These are phyloP conservation scores for Phanerochaete carnosa DNA, from an alignment of 768 basidiomycete species.

Conservation along the genomic window DNA sequence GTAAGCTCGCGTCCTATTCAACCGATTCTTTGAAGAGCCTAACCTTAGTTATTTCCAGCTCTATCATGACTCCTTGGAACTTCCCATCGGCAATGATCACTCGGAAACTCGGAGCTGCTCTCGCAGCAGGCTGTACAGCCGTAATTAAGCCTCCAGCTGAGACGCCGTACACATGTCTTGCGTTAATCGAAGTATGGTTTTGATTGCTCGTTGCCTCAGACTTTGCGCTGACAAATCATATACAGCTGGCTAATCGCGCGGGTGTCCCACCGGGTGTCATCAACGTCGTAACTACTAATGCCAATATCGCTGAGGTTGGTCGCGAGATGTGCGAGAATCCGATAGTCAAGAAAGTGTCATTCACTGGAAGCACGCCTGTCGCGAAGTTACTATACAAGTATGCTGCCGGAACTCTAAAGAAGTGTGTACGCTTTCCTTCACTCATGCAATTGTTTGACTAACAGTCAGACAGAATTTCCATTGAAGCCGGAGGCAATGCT, in stretches of 20 bases:
- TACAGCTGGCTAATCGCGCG: slow-evolving; percentile 78
- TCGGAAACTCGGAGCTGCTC: slow-evolving; percentile 83
- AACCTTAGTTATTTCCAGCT: slow-evolving; percentile 35
- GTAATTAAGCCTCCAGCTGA: slow-evolving; percentile 96
- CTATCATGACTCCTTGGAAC: slow-evolving; percentile 86
- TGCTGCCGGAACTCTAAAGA: slow-evolving; percentile 77
- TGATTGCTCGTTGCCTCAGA: neutral
- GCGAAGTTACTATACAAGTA: slow-evolving; percentile 73
- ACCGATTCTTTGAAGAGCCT: neutral
- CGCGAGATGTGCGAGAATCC: slow-evolving; percentile 92
- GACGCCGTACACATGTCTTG: slow-evolving; percentile 90
- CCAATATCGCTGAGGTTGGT: slow-evolving; percentile 83
- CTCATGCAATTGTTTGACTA: neutral
- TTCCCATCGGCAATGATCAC: slow-evolving; percentile 96
- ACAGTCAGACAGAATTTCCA: slow-evolving; percentile 43
- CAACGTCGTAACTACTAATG: slow-evolving; percentile 88
- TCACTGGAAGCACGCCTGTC: slow-evolving; percentile 85
- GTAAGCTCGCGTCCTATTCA: slow-evolving; percentile 26
- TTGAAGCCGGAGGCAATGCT: slow-evolving; percentile 93
- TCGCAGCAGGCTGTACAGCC: slow-evolving; percentile 94
- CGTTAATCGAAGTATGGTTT: slow-evolving; percentile 73
- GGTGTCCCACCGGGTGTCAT: slow-evolving; percentile 94
- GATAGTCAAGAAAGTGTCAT: slow-evolving; percentile 82
- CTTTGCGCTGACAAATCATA: neutral
- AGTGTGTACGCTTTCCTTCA: slow-evolving; percentile 41